Base-by-base conservation (phyloP, 2,329 filamentous ascomycete genomes). In the Microsporum canis region DNA sequence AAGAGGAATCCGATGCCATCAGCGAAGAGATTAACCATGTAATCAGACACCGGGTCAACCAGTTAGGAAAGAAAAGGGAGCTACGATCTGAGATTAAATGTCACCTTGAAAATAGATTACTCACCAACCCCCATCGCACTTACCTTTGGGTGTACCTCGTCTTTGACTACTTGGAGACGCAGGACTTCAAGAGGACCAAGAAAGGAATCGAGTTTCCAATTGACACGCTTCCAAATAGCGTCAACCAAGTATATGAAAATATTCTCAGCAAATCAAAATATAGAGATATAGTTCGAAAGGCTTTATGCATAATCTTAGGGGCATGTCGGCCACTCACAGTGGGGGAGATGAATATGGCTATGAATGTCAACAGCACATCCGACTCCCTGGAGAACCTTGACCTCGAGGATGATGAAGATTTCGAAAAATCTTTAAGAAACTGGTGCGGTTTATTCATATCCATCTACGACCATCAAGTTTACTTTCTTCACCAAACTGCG, bases 251-350 rank as follows among this genome's bases (percentile, higher is more conserved):
- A 5, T 72, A 78, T 62, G 66, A 74, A 7, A 66, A 65, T 8
- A 74, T 78, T 17, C 64, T 78, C 0, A 49, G 34, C 6, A 68
- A 66, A 59, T 74, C 69, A 41, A 4, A 6, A 4, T 63, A 74
- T 58, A 3, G 31, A 0, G 39, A 65, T 0, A 65, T 65, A 31
- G 70, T 72, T 3, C 67, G 58, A 56, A 71, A 66, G 41, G 63
- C 77, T 4, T 63, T 77, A 3, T 68, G 72, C 31, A 71, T 76
- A 27, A 62, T 77, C 10, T 58, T 74, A 43, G 71, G 68, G 2
- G 72, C 74, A 6, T 57, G 55, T 1, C 63, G 69, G 33, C 74
- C 75, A 1, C 57, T 77, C 5, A 66, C 63, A 33, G n/a, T 63
- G 27, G 53, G 27, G n/a, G 63, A 62, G 14, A 49, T 49, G 43